A percentile compares a stretch with the other conserved stretches of the same genome.
Conservation (phyloP, 495 filamentous ascomycete genomes). For the Parmelia sp. region DNA sequence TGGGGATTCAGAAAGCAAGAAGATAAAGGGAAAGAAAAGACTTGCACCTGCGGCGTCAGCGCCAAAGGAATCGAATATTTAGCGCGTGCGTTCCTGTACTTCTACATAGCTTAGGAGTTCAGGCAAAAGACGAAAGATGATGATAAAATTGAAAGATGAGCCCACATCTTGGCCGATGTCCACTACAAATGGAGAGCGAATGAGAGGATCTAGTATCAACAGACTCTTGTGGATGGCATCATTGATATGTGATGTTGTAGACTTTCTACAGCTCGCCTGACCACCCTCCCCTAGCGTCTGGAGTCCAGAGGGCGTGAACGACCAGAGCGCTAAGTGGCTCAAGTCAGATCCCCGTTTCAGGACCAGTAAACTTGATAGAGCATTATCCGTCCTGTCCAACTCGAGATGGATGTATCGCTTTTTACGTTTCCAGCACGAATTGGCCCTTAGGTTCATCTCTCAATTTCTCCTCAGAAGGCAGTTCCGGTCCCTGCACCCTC, state of each 20-base stretch:
- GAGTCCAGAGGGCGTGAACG: not conserved
- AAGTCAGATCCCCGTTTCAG: not conserved
- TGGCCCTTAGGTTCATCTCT: too few species aligned
- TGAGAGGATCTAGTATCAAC: not conserved
- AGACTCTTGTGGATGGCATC: not conserved
- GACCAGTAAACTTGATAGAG: not conserved
- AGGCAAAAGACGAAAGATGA: not conserved
- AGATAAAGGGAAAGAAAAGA: conserved; percentile 31
- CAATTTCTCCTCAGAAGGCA: conserved; percentile 33
- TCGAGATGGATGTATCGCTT: not conserved
- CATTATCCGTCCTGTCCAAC: not conserved
- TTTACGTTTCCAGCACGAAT: not conserved
- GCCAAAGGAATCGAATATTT: not conserved
- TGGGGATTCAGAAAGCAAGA: conserved; percentile 31
- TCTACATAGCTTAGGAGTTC: conserved; percentile 9
- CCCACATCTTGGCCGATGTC: not conserved
- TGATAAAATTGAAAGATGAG: not conserved
- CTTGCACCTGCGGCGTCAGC: not conserved
- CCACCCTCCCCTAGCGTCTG: not conserved
- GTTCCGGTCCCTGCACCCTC: conserved; percentile 44
- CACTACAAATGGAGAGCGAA: not conserved
- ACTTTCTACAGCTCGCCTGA: not conserved
- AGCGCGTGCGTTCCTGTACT: not conserved
- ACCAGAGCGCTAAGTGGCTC: not conserved
- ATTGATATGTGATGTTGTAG: conserved; percentile 1